Conservation (phyloP, 2,329 filamentous ascomycete genomes). For the Trichophyton simii region DNA sequence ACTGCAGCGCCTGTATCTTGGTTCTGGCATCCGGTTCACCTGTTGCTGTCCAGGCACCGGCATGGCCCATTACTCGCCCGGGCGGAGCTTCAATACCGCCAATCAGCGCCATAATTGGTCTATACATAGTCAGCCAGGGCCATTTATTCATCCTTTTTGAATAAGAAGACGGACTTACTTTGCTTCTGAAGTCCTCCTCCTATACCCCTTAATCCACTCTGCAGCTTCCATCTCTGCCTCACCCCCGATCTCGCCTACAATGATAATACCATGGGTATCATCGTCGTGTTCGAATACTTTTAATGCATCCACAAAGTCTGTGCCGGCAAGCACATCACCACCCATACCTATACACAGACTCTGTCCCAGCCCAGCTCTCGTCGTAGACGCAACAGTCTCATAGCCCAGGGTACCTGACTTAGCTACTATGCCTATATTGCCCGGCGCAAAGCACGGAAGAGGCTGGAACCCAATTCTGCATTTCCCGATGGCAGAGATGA, state of each 20-base stretch:
- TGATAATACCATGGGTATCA: slow-evolving; percentile 57
- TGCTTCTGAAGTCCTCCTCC: slow-evolving; percentile 42
- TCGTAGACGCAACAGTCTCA: slow-evolving; percentile 63
- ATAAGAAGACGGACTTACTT: slow-evolving; percentile 38
- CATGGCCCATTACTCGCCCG: slow-evolving; percentile 64
- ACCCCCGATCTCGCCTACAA: slow-evolving; percentile 63
- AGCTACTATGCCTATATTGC: slow-evolving; percentile 61
- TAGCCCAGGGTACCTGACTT: slow-evolving; percentile 72
- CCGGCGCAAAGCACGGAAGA: slow-evolving; percentile 56
- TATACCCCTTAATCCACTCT: slow-evolving; percentile 59
- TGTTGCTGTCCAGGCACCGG: slow-evolving; percentile 57
- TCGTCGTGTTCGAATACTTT: slow-evolving; percentile 53
- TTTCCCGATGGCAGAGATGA: slow-evolving; percentile 58
- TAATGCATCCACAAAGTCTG: slow-evolving; percentile 59
- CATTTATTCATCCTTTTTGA: neutral
- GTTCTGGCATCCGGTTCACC: slow-evolving; percentile 51
- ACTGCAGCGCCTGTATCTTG: slow-evolving; percentile 56
- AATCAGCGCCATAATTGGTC: slow-evolving; percentile 60
- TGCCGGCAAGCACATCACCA: slow-evolving; percentile 62
- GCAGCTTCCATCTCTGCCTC: slow-evolving; percentile 58
- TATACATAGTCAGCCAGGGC: slow-evolving; percentile 22
- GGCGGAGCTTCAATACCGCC: slow-evolving; percentile 52
- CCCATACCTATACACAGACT: slow-evolving; percentile 67
- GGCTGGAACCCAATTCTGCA: slow-evolving; percentile 69
- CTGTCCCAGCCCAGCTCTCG: slow-evolving; percentile 61